phyloP scores from a whole-genome alignment of 208 protist species.

The Trypanosoma avium region DNA sequence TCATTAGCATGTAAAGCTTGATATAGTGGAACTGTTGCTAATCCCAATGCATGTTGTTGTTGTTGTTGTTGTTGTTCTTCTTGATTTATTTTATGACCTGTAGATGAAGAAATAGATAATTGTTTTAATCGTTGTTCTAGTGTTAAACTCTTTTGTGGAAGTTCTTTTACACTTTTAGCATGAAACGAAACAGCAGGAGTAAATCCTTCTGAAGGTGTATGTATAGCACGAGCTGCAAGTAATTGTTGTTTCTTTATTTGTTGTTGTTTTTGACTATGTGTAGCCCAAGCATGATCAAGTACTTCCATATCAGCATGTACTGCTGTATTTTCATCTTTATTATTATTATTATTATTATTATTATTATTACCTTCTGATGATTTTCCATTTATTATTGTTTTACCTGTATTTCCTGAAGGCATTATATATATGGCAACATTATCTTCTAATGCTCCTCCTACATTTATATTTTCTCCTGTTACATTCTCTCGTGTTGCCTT shows the following conservation, averaged over 20 bases:
- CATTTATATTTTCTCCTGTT: neutral
- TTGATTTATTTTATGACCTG: no score
- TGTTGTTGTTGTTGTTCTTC: slow-evolving; percentile 15
- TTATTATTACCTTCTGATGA: no score
- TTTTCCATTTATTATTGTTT: no score
- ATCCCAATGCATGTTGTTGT: slow-evolving; percentile 52
- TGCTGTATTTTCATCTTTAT: no score
- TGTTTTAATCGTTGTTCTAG: slow-evolving; percentile 74
- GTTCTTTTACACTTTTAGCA: slow-evolving; percentile 63
- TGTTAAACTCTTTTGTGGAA: slow-evolving; percentile 67
- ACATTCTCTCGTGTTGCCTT: neutral
- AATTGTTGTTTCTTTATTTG: slow-evolving; percentile 34
- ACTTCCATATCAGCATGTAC: slow-evolving; percentile 27
- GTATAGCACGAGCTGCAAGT: slow-evolving; percentile 49
- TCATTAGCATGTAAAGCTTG: slow-evolving; percentile 85
- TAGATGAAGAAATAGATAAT: slow-evolving; percentile 19
- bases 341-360: no score
- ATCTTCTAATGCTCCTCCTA: neutral
- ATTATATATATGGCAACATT: slow-evolving; percentile 15
- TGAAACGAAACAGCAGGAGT: slow-evolving; percentile 39
- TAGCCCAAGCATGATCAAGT: slow-evolving; percentile 26
- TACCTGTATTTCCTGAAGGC: slow-evolving; percentile 9
- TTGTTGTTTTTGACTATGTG: slow-evolving; percentile 23
- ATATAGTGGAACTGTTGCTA: slow-evolving; percentile 83
- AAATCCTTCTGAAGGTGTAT: slow-evolving; percentile 62